phyloP scores from a whole-genome alignment of 2,329 filamentous ascomycete species.

The Phoma sp. region DNA sequence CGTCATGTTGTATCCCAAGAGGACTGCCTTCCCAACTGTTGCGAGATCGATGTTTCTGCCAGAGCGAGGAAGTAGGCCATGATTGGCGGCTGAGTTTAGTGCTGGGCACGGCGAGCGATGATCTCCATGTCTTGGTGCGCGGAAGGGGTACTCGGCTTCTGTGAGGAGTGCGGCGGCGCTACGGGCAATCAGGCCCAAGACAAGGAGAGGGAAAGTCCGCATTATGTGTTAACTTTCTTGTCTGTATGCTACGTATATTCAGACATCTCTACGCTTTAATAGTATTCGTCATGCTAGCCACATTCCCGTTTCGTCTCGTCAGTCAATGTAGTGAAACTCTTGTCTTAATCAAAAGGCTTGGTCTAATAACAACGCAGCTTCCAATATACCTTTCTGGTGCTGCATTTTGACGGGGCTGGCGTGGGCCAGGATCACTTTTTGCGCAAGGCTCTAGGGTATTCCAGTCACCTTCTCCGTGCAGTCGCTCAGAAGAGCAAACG shows the following conservation, averaged over 20 bases:
- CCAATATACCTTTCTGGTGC: not conserved
- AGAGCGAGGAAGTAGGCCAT: conserved; percentile 4
- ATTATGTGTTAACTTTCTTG: not conserved
- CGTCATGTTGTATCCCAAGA: conserved; percentile 5
- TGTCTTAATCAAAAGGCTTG: not conserved
- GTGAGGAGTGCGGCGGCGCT: not conserved
- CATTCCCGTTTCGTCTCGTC: not conserved
- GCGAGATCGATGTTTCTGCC: conserved; percentile 2
- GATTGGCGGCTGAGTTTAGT: conserved; percentile 1
- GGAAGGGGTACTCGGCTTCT: conserved; percentile 1
- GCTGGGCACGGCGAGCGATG: not conserved
- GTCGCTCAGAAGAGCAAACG: not conserved
- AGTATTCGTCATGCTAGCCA: not conserved
- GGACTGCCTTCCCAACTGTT: not conserved
- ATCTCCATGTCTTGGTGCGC: conserved; percentile 2
- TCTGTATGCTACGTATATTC: not conserved
- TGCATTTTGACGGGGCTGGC: not conserved
- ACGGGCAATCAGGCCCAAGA: not conserved
- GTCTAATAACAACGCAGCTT: not conserved
- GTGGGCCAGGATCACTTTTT: not conserved
- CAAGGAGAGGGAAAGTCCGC: not conserved
- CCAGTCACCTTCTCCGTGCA: not conserved
- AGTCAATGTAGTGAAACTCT: no score
- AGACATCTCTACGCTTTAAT: not conserved
- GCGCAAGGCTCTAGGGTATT: not conserved